Base-by-base conservation (phyloP, 768 basidiomycete genomes). In the Mycena epipterygia region DNA sequence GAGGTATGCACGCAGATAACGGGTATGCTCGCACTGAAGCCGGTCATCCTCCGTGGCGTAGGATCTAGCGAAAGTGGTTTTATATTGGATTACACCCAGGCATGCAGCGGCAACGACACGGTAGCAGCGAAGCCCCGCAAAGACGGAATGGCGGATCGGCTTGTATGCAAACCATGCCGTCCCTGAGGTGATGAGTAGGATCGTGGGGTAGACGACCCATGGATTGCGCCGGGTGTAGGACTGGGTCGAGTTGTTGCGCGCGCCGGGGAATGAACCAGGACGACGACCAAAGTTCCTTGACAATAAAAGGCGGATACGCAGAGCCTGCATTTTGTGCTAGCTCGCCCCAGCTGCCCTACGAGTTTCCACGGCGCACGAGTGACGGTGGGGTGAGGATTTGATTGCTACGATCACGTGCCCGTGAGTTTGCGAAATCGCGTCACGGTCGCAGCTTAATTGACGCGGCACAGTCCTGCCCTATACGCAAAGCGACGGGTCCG, bases 41-140 rank as follows among this genome's bases (percentile, higher is more conserved):
- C 82, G 82, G 58, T 89, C 87, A 17, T 87, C 84, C 41, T 88
- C 83, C 1, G 89, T 87, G 4, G 75, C 74, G 76, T 91, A 92
- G 1, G 67, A 77, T 66, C 82, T 83, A 29, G 86, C 81, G 81
- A 93, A 90, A 6, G 89, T 93, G 69, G 82, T 73, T 82, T 94
- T 93, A 83, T 95, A 93, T 78, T 93, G 91, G 59, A 93, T 83
- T 44, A 88, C 90, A 68, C 91, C 86, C 16, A 86, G 79, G 51
- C 93, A 78, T 29, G 91, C 90, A 48, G 92, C 89, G 87, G 89
- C 83, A 60, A 92, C 95, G 61, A 98, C 88, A 58, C 94, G 87
- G 4, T 92, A 91, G 78, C 96, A 97, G 65, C 97, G 89, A 49
- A 90, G 83, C 27, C 87, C 82, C 14, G 97, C 96, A 59, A 97